A percentile compares a stretch with the other conserved stretches of the same genome.
phyloP scores from a whole-genome alignment of 768 basidiomycete species.

The Tylopilus rubrobrunneus region DNA sequence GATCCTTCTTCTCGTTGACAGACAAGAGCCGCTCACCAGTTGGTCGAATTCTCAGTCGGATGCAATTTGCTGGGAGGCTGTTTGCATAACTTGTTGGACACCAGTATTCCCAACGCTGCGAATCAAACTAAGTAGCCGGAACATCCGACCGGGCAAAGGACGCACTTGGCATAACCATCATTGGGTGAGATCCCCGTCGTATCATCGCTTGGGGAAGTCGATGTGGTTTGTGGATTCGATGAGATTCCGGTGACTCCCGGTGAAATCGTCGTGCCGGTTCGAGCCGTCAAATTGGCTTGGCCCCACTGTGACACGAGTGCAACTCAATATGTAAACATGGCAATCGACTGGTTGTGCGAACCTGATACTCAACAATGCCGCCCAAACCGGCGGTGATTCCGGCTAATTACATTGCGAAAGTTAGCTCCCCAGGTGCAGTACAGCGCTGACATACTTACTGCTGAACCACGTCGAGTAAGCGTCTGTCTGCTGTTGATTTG shows the following conservation, averaged over 20 bases:
- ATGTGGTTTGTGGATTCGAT: conserved; percentile 31
- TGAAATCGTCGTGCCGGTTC: conserved; percentile 44
- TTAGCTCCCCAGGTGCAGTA: conserved; percentile 1
- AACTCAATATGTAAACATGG: conserved; percentile 8
- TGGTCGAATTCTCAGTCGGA: conserved; percentile 16
- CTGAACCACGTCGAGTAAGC: conserved; percentile 54
- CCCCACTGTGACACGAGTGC: conserved; percentile 44
- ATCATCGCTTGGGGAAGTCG: conserved; percentile 26
- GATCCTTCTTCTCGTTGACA: neutral
- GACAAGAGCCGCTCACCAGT: neutral
- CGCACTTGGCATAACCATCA: conserved; percentile 54
- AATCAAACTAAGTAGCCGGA: conserved; percentile 5
- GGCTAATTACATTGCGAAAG: conserved; percentile 25
- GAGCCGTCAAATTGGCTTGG: conserved; percentile 45
- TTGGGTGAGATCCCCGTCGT: conserved; percentile 55
- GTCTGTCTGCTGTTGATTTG: conserved; percentile 46
- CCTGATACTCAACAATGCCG: conserved; percentile 30
- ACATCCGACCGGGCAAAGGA: neutral
- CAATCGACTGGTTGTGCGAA: conserved; percentile 5
- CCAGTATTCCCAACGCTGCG: conserved; percentile 28
- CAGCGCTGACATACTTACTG: conserved; percentile 31
- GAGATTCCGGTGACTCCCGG: conserved; percentile 26
- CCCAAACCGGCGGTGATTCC: conserved; percentile 37
- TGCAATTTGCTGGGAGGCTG: conserved; percentile 35
- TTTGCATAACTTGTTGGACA: conserved; percentile 30